Percentiles rank a stretch among this genome's conserved stretches.
phyloP scores from a whole-genome alignment of 2,329 filamentous ascomycete genomes.

The Talaromyces sp. region DNA sequence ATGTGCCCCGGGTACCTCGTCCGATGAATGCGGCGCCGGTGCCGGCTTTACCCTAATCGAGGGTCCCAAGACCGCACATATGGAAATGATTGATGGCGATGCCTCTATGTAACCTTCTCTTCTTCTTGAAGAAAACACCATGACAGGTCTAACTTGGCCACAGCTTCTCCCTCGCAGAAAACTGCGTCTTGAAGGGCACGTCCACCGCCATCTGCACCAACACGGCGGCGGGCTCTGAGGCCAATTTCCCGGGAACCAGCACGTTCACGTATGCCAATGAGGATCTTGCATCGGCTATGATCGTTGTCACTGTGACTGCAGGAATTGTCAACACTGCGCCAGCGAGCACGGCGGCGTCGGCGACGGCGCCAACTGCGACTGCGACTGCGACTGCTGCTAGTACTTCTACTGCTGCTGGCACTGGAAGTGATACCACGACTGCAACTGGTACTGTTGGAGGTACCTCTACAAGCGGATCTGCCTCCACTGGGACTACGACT shows the following conservation, averaged over 20 bases:
- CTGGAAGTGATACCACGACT: not conserved
- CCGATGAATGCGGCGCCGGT: slow-evolving; percentile 6
- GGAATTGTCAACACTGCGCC: not conserved
- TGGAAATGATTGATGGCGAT: not conserved
- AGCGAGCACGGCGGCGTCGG: not conserved
- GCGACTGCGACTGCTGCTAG: not conserved
- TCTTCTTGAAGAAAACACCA: too few relatives aligned
- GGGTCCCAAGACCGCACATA: slow-evolving; percentile 3
- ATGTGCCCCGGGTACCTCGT: not conserved
- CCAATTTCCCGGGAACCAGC: slow-evolving; percentile 1
- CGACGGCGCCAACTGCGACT: slow-evolving; percentile 6
- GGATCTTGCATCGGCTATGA: slow-evolving; percentile 1
- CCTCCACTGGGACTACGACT: not conserved
- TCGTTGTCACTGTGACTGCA: slow-evolving; percentile 2
- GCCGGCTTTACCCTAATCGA: not conserved
- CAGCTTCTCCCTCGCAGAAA: not conserved
- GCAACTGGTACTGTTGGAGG: not conserved
- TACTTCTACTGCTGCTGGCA: too few relatives aligned
- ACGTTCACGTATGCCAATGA: not conserved
- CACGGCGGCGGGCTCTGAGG: not conserved
- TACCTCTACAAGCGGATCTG: not conserved
- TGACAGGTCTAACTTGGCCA: not conserved
- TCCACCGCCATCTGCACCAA: slow-evolving; percentile 4
- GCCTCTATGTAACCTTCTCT: not conserved
- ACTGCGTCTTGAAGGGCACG: not conserved